Evolutionary conservation across 2,329 filamentous ascomycete species (phyloP).

Genomic region (Coniochaeta sp.): DNA sequence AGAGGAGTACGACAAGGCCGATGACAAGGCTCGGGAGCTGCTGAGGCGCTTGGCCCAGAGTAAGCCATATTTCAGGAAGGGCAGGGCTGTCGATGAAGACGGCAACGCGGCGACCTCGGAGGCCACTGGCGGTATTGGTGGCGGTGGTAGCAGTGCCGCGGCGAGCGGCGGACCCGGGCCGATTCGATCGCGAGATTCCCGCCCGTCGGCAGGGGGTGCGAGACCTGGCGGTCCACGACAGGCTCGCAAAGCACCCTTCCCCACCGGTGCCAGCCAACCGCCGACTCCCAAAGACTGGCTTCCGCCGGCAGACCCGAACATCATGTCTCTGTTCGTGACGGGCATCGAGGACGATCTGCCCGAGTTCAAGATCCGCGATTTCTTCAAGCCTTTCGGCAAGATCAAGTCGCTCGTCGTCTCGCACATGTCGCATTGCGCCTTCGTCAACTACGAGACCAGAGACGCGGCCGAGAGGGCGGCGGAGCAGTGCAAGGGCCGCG

Average conservation of each 20-base stretch:
- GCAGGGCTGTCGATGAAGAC: constrained; percentile 62
- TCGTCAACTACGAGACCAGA: constrained; percentile 86
- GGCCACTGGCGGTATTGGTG: constrained; percentile 26
- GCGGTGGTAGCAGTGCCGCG: constrained; percentile 33
- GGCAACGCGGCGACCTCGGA: constrained; percentile 27
- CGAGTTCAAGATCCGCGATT: constrained; percentile 82
- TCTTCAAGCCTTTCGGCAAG: constrained; percentile 83
- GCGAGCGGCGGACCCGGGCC: constrained; percentile 63
- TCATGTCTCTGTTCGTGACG: constrained; percentile 91
- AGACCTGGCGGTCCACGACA: constrained; percentile 27
- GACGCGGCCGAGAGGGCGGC: constrained; percentile 82
- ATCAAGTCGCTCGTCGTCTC: constrained; percentile 92
- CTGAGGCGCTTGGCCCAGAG: constrained; percentile 78
- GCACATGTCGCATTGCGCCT: constrained; percentile 94
- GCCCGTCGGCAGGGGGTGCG: constrained; percentile 45
- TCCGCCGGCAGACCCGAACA: constrained; percentile 74
- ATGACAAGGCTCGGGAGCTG: constrained; percentile 90
- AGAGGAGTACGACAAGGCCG: constrained; percentile 93
- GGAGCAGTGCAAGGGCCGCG: constrained; percentile 75
- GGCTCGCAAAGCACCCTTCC: constrained; percentile 44
- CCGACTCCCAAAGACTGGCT: constrained; percentile 79
- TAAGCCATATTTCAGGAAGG: constrained; percentile 92
- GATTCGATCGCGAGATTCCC: constrained; percentile 65
- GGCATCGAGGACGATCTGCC: constrained; percentile 94
- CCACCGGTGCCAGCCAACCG: constrained; percentile 60